A percentile compares a stretch with the other conserved stretches of the same genome.
Evolutionary conservation across 768 basidiomycete species (phyloP).

Genomic region (Rhodotorula kratochvilovae): DNA sequence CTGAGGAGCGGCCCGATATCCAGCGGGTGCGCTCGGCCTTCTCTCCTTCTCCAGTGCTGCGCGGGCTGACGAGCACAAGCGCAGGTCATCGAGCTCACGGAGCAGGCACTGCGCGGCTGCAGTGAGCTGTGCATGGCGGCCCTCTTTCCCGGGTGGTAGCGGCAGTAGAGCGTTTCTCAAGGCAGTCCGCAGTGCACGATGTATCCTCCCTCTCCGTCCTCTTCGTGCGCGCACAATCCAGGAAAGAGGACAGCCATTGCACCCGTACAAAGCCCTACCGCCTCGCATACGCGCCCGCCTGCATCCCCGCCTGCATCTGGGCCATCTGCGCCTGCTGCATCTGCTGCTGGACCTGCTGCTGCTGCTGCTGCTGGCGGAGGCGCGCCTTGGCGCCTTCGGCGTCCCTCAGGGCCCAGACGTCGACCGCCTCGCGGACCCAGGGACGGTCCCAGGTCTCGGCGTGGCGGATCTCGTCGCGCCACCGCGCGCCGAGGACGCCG

Average conservation of each 20-base stretch:
- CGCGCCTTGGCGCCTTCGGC: neutral
- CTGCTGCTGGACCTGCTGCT: neutral
- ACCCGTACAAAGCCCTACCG: too few relatives aligned
- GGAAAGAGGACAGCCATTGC: too few relatives aligned
- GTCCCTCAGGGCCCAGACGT: neutral
- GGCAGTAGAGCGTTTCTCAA: too few relatives aligned
- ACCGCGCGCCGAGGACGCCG: neutral
- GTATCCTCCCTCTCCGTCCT: too few relatives aligned
- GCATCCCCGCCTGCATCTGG: neutral
- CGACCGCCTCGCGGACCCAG: conserved; percentile 30
- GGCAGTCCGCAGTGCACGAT: too few relatives aligned
- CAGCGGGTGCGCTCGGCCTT: conserved; percentile 68
- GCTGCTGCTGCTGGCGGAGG: neutral
- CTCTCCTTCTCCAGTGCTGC: too few relatives aligned
- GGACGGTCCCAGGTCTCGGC: neutral
- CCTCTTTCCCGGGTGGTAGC: neutral
- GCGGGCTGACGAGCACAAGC: neutral
- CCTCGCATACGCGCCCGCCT: neutral
- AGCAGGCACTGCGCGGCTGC: conserved; percentile 10
- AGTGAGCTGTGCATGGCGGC: neutral
- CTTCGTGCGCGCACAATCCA: too few relatives aligned
- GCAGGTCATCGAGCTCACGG: conserved; percentile 24
- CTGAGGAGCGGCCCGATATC: conserved; percentile 76
- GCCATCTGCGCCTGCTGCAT: neutral
- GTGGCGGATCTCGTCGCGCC: neutral